A percentile compares a stretch with the other conserved stretches of the same genome.
Conservation (phyloP, 805 yeast species). For the Candida bentonensis region DNA sequence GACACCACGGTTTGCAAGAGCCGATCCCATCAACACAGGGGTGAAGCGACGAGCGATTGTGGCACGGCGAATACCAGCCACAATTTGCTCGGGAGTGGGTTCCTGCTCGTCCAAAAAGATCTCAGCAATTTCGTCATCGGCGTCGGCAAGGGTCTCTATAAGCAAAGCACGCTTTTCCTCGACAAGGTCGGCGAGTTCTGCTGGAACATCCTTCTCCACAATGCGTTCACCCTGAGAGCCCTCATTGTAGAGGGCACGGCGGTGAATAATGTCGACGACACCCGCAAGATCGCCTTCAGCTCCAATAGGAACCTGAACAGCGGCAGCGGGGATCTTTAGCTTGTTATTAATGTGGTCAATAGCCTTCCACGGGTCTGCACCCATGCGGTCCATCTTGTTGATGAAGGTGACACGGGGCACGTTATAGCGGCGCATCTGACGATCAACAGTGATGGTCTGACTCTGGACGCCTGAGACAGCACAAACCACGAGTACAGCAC, state of each 20-base stretch:
- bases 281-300: slow-evolving; percentile 76
- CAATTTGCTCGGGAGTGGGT: slow-evolving; percentile 73
- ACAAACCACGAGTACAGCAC: slow-evolving; percentile 96
- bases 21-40: slow-evolving; percentile 99
- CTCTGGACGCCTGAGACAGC: slow-evolving; percentile 98
- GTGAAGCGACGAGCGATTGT: slow-evolving; percentile 93
- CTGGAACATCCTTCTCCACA: slow-evolving; percentile 56
- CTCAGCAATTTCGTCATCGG: slow-evolving; percentile 95
- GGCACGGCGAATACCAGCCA: slow-evolving; percentile 81
- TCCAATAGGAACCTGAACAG: slow-evolving; percentile 96
- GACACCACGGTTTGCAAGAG: slow-evolving; percentile 89
- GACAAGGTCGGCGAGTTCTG: slow-evolving; percentile 62
- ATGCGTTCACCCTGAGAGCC: slow-evolving; percentile 81
- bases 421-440: slow-evolving; percentile 97
- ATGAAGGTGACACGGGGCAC: slow-evolving; percentile 94
- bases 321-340: slow-evolving; percentile 89
- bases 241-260: slow-evolving; percentile 77
- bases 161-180: slow-evolving; percentile 78
- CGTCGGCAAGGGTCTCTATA: slow-evolving; percentile 93
- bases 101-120: slow-evolving; percentile 78
- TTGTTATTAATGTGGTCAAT: slow-evolving; percentile 81
- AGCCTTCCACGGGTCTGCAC: slow-evolving; percentile 92
- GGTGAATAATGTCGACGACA: slow-evolving; percentile 79
- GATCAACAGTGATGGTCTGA: slow-evolving; percentile 95
- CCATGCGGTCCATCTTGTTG: slow-evolving; percentile 99